Evolutionary conservation across 345 rosid genomes (phyloP).

Genomic region (Eutrema japonicum): DNA sequence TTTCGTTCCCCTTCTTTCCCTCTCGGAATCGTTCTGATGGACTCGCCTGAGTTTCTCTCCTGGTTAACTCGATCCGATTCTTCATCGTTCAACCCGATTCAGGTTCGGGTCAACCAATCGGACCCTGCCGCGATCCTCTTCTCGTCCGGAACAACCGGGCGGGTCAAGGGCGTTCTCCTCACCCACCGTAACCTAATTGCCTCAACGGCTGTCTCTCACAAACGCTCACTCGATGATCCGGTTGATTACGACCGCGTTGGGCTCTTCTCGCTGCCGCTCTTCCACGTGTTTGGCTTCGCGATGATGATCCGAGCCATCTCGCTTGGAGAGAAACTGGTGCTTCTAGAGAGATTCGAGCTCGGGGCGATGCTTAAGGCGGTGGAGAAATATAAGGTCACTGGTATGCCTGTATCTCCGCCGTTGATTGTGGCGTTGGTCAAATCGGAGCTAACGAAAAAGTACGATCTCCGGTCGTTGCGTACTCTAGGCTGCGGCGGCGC

Average conservation of each 20-base stretch:
- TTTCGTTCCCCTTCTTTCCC: slow-evolving; percentile 46
- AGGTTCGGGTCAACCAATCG: slow-evolving; percentile 52
- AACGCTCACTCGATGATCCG: slow-evolving; percentile 18
- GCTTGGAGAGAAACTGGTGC: slow-evolving; percentile 51
- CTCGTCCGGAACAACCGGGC: slow-evolving; percentile 88
- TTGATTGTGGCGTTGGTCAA: slow-evolving; percentile 66
- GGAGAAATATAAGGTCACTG: slow-evolving; percentile 63
- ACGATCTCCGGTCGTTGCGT: slow-evolving; percentile 66
- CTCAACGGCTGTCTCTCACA: slow-evolving; percentile 56
- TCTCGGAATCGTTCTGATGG: slow-evolving; percentile 55
- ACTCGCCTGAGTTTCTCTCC: slow-evolving; percentile 78
- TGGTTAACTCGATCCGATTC: slow-evolving; percentile 38
- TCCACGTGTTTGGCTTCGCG: slow-evolving; percentile 58
- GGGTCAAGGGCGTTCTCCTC: slow-evolving; percentile 66
- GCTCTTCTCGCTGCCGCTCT: slow-evolving; percentile 57
- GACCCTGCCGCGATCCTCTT: slow-evolving; percentile 72
- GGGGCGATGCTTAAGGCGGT: slow-evolving; percentile 55
- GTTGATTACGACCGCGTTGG: slow-evolving; percentile 50
- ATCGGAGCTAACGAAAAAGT: slow-evolving; percentile 66
- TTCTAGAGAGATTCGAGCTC: slow-evolving; percentile 58
- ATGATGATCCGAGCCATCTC: slow-evolving; percentile 53
- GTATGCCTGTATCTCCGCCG: slow-evolving; percentile 87
- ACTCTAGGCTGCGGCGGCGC: slow-evolving; percentile 76
- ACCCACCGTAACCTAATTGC: slow-evolving; percentile 79
- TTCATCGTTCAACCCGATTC: slow-evolving; percentile 13